Conservation (phyloP, 768 basidiomycete genomes). For the Termitomyces sp. region DNA sequence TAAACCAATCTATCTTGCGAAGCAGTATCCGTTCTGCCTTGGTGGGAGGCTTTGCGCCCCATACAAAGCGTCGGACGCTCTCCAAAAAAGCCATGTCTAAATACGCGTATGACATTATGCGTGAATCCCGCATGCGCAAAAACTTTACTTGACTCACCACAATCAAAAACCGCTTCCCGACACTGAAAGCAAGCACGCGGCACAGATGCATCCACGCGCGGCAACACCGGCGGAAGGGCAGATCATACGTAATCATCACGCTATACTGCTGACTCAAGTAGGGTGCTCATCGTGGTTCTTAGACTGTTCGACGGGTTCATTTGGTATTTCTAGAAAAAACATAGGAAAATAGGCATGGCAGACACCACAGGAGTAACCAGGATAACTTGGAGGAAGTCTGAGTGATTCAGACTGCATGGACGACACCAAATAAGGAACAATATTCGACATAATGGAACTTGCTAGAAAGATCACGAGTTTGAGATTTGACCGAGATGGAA, state of each 20-base stretch:
- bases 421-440: conserved; percentile 11
- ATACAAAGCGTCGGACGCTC: conserved; percentile 10
- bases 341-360: background rate
- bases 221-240: conserved; percentile 1
- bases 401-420: background rate
- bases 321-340: background rate
- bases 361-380: background rate
- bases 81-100: conserved; percentile 1
- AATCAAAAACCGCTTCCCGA: background rate
- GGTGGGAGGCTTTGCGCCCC: conserved; percentile 14
- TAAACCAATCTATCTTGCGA: conserved; percentile 62
- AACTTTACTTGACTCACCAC: background rate
- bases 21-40: conserved; percentile 43
- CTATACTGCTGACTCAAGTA: conserved; percentile 3
- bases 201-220: background rate
- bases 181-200: background rate
- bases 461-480: conserved; percentile 5
- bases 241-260: conserved; percentile 11
- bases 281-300: background rate
- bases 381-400: background rate
- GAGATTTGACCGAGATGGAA: conserved; percentile 3
- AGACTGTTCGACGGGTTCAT: background rate
- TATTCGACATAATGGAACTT: background rate
- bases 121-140: background rate
- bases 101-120: background rate